Evolutionary conservation across 371 early-diverging fungal species (phyloP).

Genomic region (Coemansia sp.): DNA sequence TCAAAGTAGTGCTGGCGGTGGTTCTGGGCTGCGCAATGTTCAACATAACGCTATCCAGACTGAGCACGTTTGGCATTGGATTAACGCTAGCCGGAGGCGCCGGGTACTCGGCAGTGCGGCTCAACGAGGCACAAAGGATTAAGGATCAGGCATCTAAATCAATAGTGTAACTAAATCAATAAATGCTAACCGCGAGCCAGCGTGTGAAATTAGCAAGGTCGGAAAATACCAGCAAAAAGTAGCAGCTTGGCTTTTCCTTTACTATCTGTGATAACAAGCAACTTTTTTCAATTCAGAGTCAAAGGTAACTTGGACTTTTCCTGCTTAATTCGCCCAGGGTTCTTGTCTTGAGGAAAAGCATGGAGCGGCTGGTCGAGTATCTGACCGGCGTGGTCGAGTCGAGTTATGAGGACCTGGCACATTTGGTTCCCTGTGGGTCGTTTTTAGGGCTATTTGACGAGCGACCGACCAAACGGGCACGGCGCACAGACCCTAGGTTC

Average conservation of each 20-base stretch:
- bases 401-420: conserved; percentile 45
- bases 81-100: conserved; percentile 78
- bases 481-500: neutral
- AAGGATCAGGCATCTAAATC: neutral
- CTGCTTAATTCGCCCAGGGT: neutral
- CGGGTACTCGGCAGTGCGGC: conserved; percentile 54
- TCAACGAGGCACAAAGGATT: conserved; percentile 2
- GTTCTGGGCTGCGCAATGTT: conserved; percentile 58
- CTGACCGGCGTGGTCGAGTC: conserved; percentile 40
- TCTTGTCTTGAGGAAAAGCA: neutral
- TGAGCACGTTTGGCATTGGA: conserved; percentile 24
- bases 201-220: neutral
- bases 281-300: neutral
- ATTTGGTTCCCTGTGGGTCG: conserved; percentile 45
- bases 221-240: neutral
- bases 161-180: conserved; percentile 57
- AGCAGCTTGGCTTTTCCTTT: neutral
- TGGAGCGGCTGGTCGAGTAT: conserved; percentile 34
- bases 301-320: neutral
- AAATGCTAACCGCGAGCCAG: too few species aligned
- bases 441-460: conserved; percentile 47
- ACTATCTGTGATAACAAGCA: neutral
- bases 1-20: conserved; percentile 1
- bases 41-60: neutral
- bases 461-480: conserved; percentile 38